Conservation (phyloP, 192 early-diverging fungal genomes). For the Umbelopsis isabellina region DNA sequence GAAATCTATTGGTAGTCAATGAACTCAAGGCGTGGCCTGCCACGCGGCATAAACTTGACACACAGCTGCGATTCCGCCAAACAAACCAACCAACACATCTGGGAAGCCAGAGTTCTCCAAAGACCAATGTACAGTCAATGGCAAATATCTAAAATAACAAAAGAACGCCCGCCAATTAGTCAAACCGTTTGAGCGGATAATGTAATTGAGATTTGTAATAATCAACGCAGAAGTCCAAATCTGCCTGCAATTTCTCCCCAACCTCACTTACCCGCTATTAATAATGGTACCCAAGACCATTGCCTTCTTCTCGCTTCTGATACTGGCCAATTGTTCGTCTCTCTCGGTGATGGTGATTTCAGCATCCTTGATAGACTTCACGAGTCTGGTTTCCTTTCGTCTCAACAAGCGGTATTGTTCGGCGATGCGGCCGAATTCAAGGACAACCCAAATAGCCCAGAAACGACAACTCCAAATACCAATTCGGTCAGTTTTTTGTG, state of each 20-base stretch:
- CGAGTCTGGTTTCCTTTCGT: slow-evolving; percentile 45
- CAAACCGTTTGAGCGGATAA: neutral
- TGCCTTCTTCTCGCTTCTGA: slow-evolving; percentile 58
- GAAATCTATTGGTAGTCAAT: neutral
- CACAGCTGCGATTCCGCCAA: slow-evolving; percentile 90
- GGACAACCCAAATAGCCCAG: slow-evolving; percentile 92
- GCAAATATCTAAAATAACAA: slow-evolving; percentile 35
- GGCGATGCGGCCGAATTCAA: slow-evolving; percentile 85
- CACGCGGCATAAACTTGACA: slow-evolving; percentile 84
- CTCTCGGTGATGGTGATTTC: slow-evolving; percentile 52
- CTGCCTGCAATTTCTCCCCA: neutral
- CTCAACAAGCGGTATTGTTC: slow-evolving; percentile 67
- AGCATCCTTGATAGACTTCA: slow-evolving; percentile 60
- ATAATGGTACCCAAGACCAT: slow-evolving; percentile 77
- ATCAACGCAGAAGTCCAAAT: neutral
- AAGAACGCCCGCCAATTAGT: neutral
- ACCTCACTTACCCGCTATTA: slow-evolving; percentile 80
- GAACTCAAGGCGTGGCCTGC: slow-evolving; percentile 64
- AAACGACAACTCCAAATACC: slow-evolving; percentile 95
- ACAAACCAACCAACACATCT: slow-evolving; percentile 89
- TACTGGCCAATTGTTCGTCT: slow-evolving; percentile 65
- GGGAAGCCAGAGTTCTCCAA: slow-evolving; percentile 85
- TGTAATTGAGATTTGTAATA: slow-evolving; percentile 26
- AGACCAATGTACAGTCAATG: slow-evolving; percentile 80
- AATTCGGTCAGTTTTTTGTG: slow-evolving; percentile 72